A percentile compares a stretch with the other conserved stretches of the same genome.
Evolutionary conservation across 495 filamentous ascomycete species (phyloP).

Genomic region (Penicillium crystallinum): DNA sequence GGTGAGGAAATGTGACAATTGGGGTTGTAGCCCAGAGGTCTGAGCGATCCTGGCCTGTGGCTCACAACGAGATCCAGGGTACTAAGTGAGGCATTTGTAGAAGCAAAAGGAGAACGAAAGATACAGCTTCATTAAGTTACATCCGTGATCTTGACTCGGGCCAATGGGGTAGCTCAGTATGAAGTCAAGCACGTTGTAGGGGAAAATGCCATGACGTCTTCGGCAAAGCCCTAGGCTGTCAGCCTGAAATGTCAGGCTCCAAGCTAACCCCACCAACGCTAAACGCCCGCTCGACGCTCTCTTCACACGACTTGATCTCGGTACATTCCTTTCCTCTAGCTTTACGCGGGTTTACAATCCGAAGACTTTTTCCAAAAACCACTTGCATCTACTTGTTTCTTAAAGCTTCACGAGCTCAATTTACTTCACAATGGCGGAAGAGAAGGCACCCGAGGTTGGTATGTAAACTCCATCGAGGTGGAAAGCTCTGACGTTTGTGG

Average conservation of each 20-base stretch:
- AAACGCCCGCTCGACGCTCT: conserved; percentile 19
- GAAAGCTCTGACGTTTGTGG: conserved; percentile 44
- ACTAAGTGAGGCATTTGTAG: not conserved
- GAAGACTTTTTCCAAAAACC: conserved; percentile 11
- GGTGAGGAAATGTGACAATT: conserved; percentile 7
- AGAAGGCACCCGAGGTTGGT: conserved; percentile 42
- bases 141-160: not conserved
- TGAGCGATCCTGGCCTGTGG: not conserved
- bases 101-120: not conserved
- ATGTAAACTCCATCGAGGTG: conserved; percentile 29
- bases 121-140: not conserved
- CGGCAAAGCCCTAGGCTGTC: conserved; percentile 21
- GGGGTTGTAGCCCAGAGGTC: conserved; percentile 1
- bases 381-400: conserved; percentile 15
- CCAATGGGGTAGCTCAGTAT: not conserved
- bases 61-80: not conserved
- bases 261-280: conserved; percentile 19
- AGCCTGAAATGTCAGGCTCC: conserved; percentile 8
- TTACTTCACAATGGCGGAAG: conserved; percentile 41
- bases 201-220: conserved; percentile 19
- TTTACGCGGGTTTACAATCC: conserved; percentile 22
- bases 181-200: conserved; percentile 2
- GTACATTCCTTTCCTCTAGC: conserved; percentile 21
- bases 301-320: conserved; percentile 35
- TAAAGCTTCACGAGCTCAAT: conserved; percentile 22